Evolutionary conservation across 2,329 filamentous ascomycete species (phyloP).

Genomic region (Clonostachys sp.): DNA sequence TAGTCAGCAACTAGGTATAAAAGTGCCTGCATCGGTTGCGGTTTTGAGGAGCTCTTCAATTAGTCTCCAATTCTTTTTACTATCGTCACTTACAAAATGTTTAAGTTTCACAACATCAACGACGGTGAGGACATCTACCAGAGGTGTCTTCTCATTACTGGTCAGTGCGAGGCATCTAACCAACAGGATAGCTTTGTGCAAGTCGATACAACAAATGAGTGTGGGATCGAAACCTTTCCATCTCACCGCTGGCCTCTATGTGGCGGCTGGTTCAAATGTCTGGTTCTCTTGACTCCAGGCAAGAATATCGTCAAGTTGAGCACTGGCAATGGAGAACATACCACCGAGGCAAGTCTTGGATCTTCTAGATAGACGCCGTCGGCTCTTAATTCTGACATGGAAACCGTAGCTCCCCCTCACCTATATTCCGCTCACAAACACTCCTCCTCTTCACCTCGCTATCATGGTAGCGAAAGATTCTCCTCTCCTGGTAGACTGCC

Average conservation of each 20-base stretch:
- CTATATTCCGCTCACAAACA: conserved; percentile 51
- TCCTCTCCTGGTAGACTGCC: conserved; percentile 62
- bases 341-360: background rate
- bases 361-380: no score
- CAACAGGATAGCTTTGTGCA: conserved; percentile 1
- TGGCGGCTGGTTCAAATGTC: conserved; percentile 8
- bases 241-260: conserved; percentile 9
- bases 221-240: conserved; percentile 4
- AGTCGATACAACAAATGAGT: conserved; percentile 2
- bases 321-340: background rate
- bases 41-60: no score
- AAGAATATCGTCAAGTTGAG: conserved; percentile 4
- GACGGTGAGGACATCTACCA: conserved; percentile 9
- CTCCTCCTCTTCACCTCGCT: conserved; percentile 66
- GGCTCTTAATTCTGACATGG: background rate
- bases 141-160: conserved; percentile 8
- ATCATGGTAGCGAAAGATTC: conserved; percentile 68
- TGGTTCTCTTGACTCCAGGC: conserved; percentile 6
- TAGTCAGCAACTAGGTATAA: no score
- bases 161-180: conserved; percentile 2
- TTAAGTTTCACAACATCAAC: conserved; percentile 9
- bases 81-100: background rate
- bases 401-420: conserved; percentile 4
- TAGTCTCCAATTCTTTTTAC: no score
- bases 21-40: no score